These are phyloP conservation scores for Madurella mycetomatis DNA, from an alignment of 2,329 filamentous ascomycete species.

Conservation along the genomic window DNA sequence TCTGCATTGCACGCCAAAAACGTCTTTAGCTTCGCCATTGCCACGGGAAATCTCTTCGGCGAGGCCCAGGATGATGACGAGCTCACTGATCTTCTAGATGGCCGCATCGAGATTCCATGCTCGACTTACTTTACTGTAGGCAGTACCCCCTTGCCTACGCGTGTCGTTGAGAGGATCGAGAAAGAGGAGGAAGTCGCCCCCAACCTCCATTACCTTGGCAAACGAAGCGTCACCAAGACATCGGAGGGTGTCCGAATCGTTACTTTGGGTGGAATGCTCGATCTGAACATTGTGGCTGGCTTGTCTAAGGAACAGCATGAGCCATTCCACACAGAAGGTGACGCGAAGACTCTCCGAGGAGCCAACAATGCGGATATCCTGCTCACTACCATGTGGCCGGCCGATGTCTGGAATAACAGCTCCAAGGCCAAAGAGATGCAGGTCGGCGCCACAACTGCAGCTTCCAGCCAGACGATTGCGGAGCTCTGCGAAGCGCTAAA, in stretches of 20 bases:
- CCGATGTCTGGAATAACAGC: conserved; percentile 59
- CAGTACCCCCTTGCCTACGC: conserved; percentile 62
- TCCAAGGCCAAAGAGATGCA: conserved; percentile 59
- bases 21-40: conserved; percentile 76
- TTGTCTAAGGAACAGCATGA: conserved; percentile 67
- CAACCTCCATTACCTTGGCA: conserved; percentile 89
- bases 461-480: conserved; percentile 63
- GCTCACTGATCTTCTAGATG: conserved; percentile 63
- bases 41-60: conserved; percentile 79
- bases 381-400: conserved; percentile 82
- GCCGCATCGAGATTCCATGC: conserved; percentile 69
- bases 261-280: conserved; percentile 71
- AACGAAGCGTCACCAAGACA: conserved; percentile 82
- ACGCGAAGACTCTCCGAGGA: conserved; percentile 70
- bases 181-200: conserved; percentile 71
- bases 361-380: conserved; percentile 81
- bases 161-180: conserved; percentile 69
- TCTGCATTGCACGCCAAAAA: conserved; percentile 80
- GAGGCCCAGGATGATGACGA: conserved; percentile 53
- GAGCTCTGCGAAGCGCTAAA: conserved; percentile 75
- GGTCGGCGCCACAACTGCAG: conserved; percentile 47
- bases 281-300: conserved; percentile 55
- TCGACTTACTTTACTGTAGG: conserved; percentile 90
- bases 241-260: conserved; percentile 85
- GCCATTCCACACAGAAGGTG: conserved; percentile 72